phyloP scores from a whole-genome alignment of 169 alveolate genomes.

The Amoebophrya sp. region DNA sequence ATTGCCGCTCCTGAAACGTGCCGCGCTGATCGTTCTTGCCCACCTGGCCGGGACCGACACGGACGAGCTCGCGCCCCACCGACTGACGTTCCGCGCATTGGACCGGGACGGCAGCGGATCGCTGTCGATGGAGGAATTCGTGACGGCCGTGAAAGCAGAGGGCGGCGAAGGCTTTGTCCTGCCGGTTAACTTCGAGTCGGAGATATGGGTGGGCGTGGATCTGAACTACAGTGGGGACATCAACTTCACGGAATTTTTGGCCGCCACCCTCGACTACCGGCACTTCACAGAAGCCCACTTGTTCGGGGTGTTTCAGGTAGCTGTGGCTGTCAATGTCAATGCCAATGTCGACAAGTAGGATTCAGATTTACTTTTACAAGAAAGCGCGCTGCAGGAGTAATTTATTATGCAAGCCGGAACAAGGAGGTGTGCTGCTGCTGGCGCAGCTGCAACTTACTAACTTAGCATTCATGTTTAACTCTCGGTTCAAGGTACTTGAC shows the following conservation, averaged over 20 bases:
- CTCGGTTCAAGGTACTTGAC: not conserved
- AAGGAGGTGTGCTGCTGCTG: too few relatives aligned
- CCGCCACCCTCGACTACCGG: conserved; percentile 9
- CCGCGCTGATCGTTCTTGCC: not conserved
- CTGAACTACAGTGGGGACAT: not conserved
- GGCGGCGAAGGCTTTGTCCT: not conserved
- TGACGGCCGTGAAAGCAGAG: not conserved
- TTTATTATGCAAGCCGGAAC: too few relatives aligned
- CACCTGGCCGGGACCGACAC: not conserved
- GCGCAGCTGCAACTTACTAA: too few relatives aligned
- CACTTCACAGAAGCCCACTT: not conserved
- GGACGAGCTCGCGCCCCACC: not conserved
- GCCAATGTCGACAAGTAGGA: too few relatives aligned
- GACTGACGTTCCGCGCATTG: not conserved
- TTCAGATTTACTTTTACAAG: too few relatives aligned
- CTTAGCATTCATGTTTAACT: too few relatives aligned
- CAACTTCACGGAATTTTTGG: conserved; percentile 9
- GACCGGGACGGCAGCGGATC: not conserved
- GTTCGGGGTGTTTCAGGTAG: not conserved
- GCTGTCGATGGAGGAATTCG: not conserved
- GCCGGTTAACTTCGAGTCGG: not conserved
- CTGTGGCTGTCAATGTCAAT: too few relatives aligned
- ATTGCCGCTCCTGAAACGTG: not conserved
- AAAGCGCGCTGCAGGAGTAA: too few relatives aligned
- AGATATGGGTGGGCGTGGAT: not conserved